These are phyloP conservation scores for Botrytis fabae DNA, from an alignment of 2,329 filamentous ascomycete genomes.

Conservation along the genomic window DNA sequence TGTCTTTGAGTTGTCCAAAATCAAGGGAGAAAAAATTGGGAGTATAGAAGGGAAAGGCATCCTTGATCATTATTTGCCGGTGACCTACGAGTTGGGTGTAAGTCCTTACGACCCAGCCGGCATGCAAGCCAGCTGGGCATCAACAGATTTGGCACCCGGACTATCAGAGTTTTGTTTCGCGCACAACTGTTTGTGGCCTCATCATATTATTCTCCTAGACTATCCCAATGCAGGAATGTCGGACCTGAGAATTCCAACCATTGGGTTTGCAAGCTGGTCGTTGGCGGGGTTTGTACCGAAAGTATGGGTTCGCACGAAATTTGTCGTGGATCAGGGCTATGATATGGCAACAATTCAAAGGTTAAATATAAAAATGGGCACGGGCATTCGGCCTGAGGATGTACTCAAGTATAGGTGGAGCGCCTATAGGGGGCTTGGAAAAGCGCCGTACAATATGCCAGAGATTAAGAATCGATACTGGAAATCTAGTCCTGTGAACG, in stretches of 20 bases:
- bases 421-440: neutral
- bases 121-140: neutral
- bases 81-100: rapidly evolving
- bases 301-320: neutral
- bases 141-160: neutral
- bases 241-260: neutral
- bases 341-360: neutral
- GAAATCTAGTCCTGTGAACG: neutral
- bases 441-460: neutral
- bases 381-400: rapidly evolving
- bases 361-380: rapidly evolving
- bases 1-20: neutral
- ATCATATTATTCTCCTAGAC: neutral
- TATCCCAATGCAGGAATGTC: neutral
- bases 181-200: rapidly evolving
- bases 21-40: neutral
- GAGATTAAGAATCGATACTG: neutral
- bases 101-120: neutral
- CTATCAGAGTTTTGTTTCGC: neutral
- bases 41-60: neutral
- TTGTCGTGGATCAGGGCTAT: neutral
- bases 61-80: rapidly evolving
- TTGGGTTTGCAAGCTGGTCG: neutral
- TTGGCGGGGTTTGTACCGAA: neutral
- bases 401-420: neutral